Conservation (phyloP, 2,329 filamentous ascomycete genomes). For the Samsoniella hepiali region DNA sequence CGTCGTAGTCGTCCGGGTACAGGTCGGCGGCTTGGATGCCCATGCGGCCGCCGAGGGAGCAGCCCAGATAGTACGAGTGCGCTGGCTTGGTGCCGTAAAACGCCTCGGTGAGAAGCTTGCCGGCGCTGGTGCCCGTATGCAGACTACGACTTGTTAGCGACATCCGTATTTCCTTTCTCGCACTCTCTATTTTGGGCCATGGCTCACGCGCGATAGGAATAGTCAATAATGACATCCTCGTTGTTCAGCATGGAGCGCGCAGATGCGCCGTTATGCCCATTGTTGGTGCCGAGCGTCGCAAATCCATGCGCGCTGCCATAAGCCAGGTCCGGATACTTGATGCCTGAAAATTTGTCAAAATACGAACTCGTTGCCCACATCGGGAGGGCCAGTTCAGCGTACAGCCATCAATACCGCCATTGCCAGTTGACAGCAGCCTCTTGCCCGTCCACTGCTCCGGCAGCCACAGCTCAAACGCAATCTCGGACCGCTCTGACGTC, state of each 20-base stretch:
- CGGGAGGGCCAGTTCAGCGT: neutral
- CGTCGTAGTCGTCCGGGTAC: constrained; percentile 57
- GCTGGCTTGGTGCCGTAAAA: constrained; percentile 43
- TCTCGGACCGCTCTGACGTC: constrained; percentile 38
- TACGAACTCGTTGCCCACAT: too few relatives aligned
- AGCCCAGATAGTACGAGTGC: constrained; percentile 55
- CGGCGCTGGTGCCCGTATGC: constrained; percentile 47
- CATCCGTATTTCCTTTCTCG: neutral
- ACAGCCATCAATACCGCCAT: constrained; percentile 48
- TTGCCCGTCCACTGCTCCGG: constrained; percentile 41
- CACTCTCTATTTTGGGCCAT: too few relatives aligned
- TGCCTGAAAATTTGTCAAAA: constrained; percentile 25
- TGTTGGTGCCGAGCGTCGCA: constrained; percentile 47
- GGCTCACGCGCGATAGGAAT: constrained; percentile 31
- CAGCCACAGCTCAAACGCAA: constrained; percentile 48
- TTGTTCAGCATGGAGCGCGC: constrained; percentile 33
- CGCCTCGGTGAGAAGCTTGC: constrained; percentile 43
- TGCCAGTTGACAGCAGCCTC: constrained; percentile 46
- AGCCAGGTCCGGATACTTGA: constrained; percentile 45
- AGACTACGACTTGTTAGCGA: constrained; percentile 23
- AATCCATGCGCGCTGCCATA: constrained; percentile 44
- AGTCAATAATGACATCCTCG: constrained; percentile 36
- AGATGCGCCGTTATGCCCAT: constrained; percentile 46
- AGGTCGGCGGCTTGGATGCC: constrained; percentile 51
- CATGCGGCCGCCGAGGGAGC: constrained; percentile 58